These are phyloP conservation scores for Medicago lupulina DNA, from an alignment of 306 rosid genomes.

Conservation along the genomic window DNA sequence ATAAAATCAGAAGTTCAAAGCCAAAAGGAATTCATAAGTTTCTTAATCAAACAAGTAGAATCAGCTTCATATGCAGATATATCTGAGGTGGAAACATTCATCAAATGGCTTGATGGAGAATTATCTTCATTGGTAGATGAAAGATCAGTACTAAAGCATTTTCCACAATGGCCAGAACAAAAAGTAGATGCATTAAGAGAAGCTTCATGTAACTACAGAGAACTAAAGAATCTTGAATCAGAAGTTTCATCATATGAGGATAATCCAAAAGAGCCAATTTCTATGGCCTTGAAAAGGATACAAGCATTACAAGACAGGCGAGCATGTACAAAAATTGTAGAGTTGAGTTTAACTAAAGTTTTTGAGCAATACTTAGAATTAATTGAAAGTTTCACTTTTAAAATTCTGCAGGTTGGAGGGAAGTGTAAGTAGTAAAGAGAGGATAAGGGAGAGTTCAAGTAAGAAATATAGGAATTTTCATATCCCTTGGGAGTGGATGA, in stretches of 20 bases:
- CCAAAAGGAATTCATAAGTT: constrained; percentile 72
- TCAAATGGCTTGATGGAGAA: constrained; percentile 79
- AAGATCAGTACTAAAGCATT: constrained; percentile 83
- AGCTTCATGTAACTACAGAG: constrained; percentile 81
- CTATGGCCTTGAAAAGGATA: constrained; percentile 66
- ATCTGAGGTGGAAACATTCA: constrained; percentile 75
- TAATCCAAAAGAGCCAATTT: constrained; percentile 63
- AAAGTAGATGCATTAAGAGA: constrained; percentile 86
- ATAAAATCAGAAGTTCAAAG: constrained; percentile 84
- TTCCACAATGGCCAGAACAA: constrained; percentile 89
- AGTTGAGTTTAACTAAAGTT: background rate
- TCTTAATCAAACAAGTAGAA: constrained; percentile 69
- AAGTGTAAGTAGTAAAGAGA: constrained; percentile 65
- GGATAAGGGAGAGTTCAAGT: constrained; percentile 73
- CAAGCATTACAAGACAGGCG: constrained; percentile 98
- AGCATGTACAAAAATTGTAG: constrained; percentile 61
- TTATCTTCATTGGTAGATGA: constrained; percentile 83
- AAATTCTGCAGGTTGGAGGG: constrained; percentile 74
- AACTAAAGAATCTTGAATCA: constrained; percentile 69
- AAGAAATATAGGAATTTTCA: constrained; percentile 71
- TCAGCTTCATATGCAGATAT: constrained; percentile 57
- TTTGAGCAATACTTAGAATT: constrained; percentile 1
- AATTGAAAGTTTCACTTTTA: constrained; percentile 12
- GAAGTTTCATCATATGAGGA: constrained; percentile 68
- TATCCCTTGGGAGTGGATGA: constrained; percentile 94